These are phyloP conservation scores for Hibiscus tridactylites DNA, from an alignment of 345 rosid genomes.

Conservation along the genomic window DNA sequence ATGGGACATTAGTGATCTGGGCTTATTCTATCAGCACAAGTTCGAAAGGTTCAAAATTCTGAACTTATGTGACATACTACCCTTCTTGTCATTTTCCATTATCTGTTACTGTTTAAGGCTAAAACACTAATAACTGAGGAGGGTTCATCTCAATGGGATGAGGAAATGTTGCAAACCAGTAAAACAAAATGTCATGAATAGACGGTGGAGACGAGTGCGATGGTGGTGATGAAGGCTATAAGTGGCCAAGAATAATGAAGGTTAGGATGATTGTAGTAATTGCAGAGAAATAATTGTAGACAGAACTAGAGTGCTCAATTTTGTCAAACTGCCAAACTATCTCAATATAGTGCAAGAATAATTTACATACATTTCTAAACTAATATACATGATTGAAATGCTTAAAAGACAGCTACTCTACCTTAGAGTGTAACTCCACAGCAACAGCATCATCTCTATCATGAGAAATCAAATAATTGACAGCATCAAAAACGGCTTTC, in stretches of 20 bases:
- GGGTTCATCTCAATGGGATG: background rate
- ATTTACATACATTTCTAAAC: too few relatives aligned
- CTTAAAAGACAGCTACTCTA: constrained; percentile 4
- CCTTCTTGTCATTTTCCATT: background rate
- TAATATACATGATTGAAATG: background rate
- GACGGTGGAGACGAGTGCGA: background rate
- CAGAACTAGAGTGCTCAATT: too few relatives aligned
- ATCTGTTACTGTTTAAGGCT: background rate
- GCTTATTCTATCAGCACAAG: background rate
- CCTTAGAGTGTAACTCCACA: constrained; percentile 56
- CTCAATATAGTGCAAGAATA: too few relatives aligned
- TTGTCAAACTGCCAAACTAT: too few relatives aligned
- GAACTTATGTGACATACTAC: background rate
- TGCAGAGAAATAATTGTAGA: too few relatives aligned
- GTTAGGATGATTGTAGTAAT: too few relatives aligned
- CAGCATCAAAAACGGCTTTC: constrained; percentile 55
- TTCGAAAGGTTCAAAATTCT: background rate
- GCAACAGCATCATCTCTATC: constrained; percentile 66
- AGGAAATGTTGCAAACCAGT: background rate
- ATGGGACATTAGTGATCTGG: background rate
- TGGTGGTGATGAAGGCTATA: too few relatives aligned
- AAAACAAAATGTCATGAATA: background rate
- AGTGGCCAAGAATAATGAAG: too few relatives aligned
- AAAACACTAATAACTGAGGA: background rate
- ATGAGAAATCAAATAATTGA: constrained; percentile 47